These are phyloP conservation scores for Pisolithus microcarpus DNA, from an alignment of 768 basidiomycete genomes.

Conservation along the genomic window DNA sequence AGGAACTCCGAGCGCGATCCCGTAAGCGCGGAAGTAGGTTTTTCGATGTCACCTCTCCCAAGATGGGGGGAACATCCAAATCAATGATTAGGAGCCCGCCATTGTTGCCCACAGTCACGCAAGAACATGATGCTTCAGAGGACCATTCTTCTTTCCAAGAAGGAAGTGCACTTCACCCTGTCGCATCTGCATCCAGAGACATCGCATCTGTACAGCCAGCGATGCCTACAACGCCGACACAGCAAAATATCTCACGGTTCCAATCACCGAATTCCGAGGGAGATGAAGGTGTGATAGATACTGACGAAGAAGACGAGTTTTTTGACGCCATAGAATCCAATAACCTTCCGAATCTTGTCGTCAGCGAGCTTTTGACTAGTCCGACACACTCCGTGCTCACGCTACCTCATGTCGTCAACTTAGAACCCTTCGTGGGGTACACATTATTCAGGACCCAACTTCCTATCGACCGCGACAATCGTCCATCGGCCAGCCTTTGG, in stretches of 20 bases:
- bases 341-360: slow-evolving; percentile 65
- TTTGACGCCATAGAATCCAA: slow-evolving; percentile 93
- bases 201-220: slow-evolving; percentile 2
- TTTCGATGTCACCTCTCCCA: slow-evolving; percentile 33
- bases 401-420: slow-evolving; percentile 30
- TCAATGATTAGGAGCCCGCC: slow-evolving; percentile 16
- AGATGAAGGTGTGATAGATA: slow-evolving; percentile 36
- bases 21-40: slow-evolving; percentile 53
- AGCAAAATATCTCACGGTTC: slow-evolving; percentile 13
- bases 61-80: slow-evolving; percentile 14
- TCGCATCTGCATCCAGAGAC: slow-evolving; percentile 3
- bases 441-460: slow-evolving; percentile 50
- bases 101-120: slow-evolving; percentile 3
- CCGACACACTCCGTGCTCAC: slow-evolving; percentile 30
- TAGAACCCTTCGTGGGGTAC: slow-evolving; percentile 61
- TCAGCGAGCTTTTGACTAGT: slow-evolving; percentile 56
- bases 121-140: slow-evolving; percentile 14
- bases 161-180: slow-evolving; percentile 9
- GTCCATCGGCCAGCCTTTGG: slow-evolving; percentile 90
- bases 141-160: slow-evolving; percentile 17
- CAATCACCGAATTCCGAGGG: slow-evolving; percentile 19
- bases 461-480: slow-evolving; percentile 61
- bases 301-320: slow-evolving; percentile 91
- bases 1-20: slow-evolving; percentile 60
- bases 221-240: slow-evolving; percentile 17